Conservation (phyloP, 805 yeast species). For the Wickerhamiella kurtzmanii region DNA sequence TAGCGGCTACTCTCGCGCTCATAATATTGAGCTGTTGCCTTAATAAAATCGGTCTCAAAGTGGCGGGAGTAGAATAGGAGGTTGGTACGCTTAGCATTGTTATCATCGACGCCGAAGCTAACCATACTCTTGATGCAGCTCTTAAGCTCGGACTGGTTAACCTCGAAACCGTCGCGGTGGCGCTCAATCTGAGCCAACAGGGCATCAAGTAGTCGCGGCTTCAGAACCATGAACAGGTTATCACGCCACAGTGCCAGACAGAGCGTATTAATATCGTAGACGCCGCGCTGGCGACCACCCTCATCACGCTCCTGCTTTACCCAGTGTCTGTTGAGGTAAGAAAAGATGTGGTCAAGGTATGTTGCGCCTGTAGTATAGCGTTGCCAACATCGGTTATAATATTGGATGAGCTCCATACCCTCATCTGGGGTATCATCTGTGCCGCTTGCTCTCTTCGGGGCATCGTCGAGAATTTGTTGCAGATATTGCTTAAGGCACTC, state of each 20-base stretch:
- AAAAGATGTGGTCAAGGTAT: conserved; percentile 81
- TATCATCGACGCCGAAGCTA: conserved; percentile 76
- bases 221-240: conserved; percentile 58
- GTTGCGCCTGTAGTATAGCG: conserved; percentile 86
- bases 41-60: conserved; percentile 68
- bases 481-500: conserved; percentile 48
- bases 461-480: conserved; percentile 16
- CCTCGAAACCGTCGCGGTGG: conserved; percentile 68
- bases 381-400: conserved; percentile 79
- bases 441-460: conserved; percentile 7
- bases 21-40: conserved; percentile 43
- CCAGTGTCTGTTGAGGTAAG: conserved; percentile 95
- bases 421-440: conserved; percentile 24
- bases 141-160: conserved; percentile 51
- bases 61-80: conserved; percentile 65
- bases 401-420: conserved; percentile 55
- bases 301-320: conserved; percentile 91
- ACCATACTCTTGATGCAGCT: conserved; percentile 78
- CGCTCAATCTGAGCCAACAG: conserved; percentile 60
- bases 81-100: conserved; percentile 75
- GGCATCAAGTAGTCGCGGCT: conserved; percentile 47
- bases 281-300: conserved; percentile 57
- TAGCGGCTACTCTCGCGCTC: conserved; percentile 52
- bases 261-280: conserved; percentile 82
- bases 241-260: conserved; percentile 81